Evolutionary conservation across 2,329 filamentous ascomycete species (phyloP).

Genomic region (Leptographium wingfieldii): DNA sequence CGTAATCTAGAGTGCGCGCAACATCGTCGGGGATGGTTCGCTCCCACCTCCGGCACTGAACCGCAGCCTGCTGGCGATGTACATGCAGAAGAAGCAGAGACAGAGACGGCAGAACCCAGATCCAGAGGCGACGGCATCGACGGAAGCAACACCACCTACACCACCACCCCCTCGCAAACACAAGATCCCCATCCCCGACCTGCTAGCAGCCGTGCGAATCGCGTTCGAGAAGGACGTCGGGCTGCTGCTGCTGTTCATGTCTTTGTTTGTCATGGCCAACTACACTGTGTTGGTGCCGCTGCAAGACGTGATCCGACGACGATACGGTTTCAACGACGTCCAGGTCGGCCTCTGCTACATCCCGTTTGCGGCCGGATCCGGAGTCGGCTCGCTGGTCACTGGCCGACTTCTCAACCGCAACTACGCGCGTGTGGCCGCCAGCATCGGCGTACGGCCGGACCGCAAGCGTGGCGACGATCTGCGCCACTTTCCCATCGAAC

Average conservation of each 20-base stretch:
- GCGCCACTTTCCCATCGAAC: conserved; percentile 23
- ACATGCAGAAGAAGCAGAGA: not conserved
- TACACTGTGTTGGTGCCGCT: conserved; percentile 21
- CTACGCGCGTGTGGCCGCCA: conserved; percentile 39
- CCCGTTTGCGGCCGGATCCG: conserved; percentile 24
- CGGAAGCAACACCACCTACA: not conserved
- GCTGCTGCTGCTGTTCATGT: conserved; percentile 21
- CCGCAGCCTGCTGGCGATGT: conserved; percentile 7
- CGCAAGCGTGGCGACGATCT: conserved; percentile 28
- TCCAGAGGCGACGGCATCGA: conserved; percentile 2
- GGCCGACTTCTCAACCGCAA: conserved; percentile 49
- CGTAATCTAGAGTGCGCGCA: conserved; percentile 19
- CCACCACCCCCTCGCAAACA: conserved; percentile 3
- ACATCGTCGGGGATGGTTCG: conserved; percentile 33
- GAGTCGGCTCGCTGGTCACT: conserved; percentile 21
- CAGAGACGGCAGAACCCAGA: not conserved
- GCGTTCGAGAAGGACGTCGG: conserved; percentile 23
- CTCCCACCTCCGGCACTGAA: conserved; percentile 22
- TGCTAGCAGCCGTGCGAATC: conserved; percentile 20
- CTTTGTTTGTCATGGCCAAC: conserved; percentile 22
- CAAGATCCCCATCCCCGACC: conserved; percentile 17
- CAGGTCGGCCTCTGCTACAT: conserved; percentile 31
- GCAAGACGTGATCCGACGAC: conserved; percentile 20
- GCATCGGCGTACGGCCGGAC: conserved; percentile 33
- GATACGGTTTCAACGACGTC: conserved; percentile 21